These are phyloP conservation scores for Podila epicladia DNA, from an alignment of 192 early-diverging fungal genomes.

Conservation along the genomic window DNA sequence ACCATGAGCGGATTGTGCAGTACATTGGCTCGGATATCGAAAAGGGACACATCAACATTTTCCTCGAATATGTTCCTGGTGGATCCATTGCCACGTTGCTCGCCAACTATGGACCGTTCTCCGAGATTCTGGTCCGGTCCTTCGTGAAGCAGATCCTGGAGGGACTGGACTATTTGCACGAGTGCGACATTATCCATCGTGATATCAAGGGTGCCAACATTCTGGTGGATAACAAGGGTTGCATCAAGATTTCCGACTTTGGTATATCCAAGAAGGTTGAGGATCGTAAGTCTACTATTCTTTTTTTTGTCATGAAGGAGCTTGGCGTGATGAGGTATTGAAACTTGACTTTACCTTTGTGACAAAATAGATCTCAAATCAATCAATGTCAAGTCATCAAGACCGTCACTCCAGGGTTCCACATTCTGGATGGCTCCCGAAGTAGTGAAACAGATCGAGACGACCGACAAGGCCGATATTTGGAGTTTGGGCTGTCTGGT, in stretches of 20 bases:
- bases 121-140: slow-evolving; percentile 82
- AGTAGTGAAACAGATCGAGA: slow-evolving; percentile 92
- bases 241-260: slow-evolving; percentile 98
- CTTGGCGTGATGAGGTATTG: no score
- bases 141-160: slow-evolving; percentile 92
- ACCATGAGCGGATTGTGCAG: slow-evolving; percentile 96
- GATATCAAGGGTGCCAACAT: slow-evolving; percentile 99
- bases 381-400: slow-evolving; percentile 54
- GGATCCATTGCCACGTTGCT: slow-evolving; percentile 92
- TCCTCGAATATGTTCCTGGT: slow-evolving; percentile 97
- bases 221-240: slow-evolving; percentile 89
- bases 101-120: slow-evolving; percentile 88
- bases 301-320: background rate
- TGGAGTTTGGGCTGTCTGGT: slow-evolving; percentile 96
- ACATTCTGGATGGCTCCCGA: slow-evolving; percentile 99
- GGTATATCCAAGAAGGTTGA: slow-evolving; percentile 98
- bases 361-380: slow-evolving; percentile 32
- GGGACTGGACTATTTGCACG: slow-evolving; percentile 95
- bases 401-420: slow-evolving; percentile 92
- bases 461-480: slow-evolving; percentile 92
- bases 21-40: slow-evolving; percentile 79
- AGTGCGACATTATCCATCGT: slow-evolving; percentile 94
- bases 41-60: slow-evolving; percentile 92
- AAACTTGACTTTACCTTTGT: background rate
- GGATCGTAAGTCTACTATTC: slow-evolving; percentile 59